Evolutionary conservation across 1,284 basidiomycete species (phyloP), one percentile per base, ranked within the genome.

Genomic region (Cryptococcus sp.): DNA sequence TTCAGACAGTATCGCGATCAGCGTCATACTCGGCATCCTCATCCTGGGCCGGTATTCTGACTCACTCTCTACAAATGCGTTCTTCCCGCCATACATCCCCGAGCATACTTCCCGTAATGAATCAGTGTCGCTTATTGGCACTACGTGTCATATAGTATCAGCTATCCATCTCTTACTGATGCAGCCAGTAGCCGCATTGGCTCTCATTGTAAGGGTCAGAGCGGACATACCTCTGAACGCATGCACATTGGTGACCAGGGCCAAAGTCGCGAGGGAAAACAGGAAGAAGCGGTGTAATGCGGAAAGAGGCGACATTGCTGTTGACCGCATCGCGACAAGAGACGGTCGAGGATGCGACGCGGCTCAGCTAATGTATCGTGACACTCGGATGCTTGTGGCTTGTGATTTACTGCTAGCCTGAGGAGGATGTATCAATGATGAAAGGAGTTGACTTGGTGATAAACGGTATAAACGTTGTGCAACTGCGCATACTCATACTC

Each of bases 1-100:
- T 13, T 29, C 17, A 43, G 19, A 29, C 15, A 46, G 23, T 26
- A 29, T 20, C 40, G 23, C n/a, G 25, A 5, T 15, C 3, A 54
- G 43, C 34, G 40, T 46, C 11, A 50, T 19, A 13, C n/a, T 43
- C 11, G 3, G 49, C 38, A 39, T 40, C 51, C 40, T 5, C 4
- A 44, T 17, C 13, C 25, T 37, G n/a, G 25, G 49, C 16, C n/a
- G 43, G 43, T 37, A 51, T 2, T 25, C 15, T 19, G 49, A 50
- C 84, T 65, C 73, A 93, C 92, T 87, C 76, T 95, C 91, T 64
- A 97, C 93, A 77, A 84, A 88, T 23, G 93, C 89, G 40, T 86
- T 82, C 54, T 84, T 77, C 53, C 85, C 85, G 25, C 86, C 89
- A 84, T 89, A 95, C 91, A 99, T 96, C 54, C 94, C 94, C 61